phyloP scores from a whole-genome alignment of 1,284 basidiomycete genomes.

The Pterulicium gracile region DNA sequence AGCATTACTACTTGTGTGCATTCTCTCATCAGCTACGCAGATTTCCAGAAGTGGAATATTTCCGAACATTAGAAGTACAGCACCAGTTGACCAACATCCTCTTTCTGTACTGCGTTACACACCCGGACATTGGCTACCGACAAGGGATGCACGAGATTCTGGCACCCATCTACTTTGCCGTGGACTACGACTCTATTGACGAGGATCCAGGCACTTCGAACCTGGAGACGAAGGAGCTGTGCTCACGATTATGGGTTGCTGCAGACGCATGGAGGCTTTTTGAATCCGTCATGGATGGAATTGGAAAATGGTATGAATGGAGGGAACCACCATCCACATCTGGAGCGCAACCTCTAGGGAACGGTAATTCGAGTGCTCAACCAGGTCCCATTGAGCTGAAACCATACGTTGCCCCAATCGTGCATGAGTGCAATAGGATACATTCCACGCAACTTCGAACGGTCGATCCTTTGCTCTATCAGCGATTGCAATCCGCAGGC shows the following conservation, averaged over 20 bases:
- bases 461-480: conserved; percentile 78
- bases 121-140: conserved; percentile 79
- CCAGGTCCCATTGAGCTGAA: conserved; percentile 37
- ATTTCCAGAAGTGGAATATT: conserved; percentile 87
- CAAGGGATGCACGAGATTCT: conserved; percentile 94
- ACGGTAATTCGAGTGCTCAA: conserved; percentile 24
- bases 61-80: conserved; percentile 65
- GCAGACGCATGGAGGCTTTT: conserved; percentile 85
- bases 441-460: conserved; percentile 62
- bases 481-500: conserved; percentile 61
- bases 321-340: conserved; percentile 36
- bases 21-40: conserved; percentile 23
- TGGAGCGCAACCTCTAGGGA: conserved; percentile 32
- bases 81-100: conserved; percentile 76
- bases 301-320: conserved; percentile 87
- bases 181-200: conserved; percentile 71
- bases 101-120: conserved; percentile 68
- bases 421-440: conserved; percentile 68
- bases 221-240: conserved; percentile 41
- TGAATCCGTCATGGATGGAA: conserved; percentile 62
- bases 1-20: conserved; percentile 6
- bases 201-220: conserved; percentile 22
- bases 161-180: conserved; percentile 72
- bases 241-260: conserved; percentile 58
- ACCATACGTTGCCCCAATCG: conserved; percentile 72